A percentile compares a stretch with the other conserved stretches of the same genome.
These are phyloP conservation scores for Tolypocladium nubicola DNA, from an alignment of 2,329 filamentous ascomycete genomes.

Conservation along the genomic window DNA sequence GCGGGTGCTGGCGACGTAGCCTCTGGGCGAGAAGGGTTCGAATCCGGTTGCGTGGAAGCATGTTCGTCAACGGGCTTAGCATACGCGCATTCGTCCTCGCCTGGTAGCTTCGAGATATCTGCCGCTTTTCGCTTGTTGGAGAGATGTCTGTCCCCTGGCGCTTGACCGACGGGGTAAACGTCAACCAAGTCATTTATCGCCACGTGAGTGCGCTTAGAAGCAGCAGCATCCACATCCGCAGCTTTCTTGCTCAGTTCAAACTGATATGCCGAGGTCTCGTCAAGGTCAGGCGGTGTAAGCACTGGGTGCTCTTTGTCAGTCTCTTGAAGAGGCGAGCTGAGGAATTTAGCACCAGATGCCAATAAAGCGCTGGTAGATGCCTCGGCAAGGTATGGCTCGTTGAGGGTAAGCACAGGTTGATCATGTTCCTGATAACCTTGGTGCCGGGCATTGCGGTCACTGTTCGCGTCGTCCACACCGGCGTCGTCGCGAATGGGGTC, in stretches of 20 bases:
- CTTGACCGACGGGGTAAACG: background rate
- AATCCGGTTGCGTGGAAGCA: background rate
- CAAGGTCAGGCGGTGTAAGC: slow-evolving; percentile 3
- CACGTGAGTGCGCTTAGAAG: background rate
- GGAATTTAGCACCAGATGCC: slow-evolving; percentile 20
- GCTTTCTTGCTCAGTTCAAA: slow-evolving; percentile 17
- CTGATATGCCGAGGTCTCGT: slow-evolving; percentile 20
- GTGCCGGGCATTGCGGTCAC: background rate
- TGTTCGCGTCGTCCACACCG: background rate
- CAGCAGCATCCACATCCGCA: background rate
- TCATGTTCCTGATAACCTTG: background rate
- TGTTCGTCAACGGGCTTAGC: background rate
- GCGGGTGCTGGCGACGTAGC: background rate
- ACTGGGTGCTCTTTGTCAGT: background rate
- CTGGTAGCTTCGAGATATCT: slow-evolving; percentile 12
- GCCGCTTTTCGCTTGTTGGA: slow-evolving; percentile 15
- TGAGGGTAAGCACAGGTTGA: background rate
- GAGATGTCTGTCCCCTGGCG: background rate
- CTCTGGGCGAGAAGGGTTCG: background rate
- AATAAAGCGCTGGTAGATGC: slow-evolving; percentile 11
- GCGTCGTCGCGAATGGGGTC: background rate
- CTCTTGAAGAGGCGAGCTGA: slow-evolving; percentile 12
- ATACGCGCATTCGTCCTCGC: slow-evolving; percentile 1
- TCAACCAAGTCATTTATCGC: background rate
- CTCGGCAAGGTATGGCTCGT: background rate